Conservation (phyloP, 2,329 filamentous ascomycete species). For the Colletotrichum euphorbiae region DNA sequence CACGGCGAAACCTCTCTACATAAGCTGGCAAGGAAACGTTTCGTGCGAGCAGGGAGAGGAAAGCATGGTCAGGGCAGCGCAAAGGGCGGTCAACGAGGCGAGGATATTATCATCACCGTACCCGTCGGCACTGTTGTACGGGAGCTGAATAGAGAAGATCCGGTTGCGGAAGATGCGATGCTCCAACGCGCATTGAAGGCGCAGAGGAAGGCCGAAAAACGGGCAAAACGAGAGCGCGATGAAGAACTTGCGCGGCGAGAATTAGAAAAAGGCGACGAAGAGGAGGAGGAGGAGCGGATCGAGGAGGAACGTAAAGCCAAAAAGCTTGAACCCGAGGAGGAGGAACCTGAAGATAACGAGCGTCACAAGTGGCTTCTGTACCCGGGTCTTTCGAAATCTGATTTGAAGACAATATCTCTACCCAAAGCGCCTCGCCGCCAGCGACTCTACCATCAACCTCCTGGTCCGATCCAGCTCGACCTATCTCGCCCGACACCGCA, state of each 20-base stretch:
- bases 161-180: conserved; percentile 73
- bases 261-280: conserved; percentile 30
- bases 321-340: conserved; percentile 42
- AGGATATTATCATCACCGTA: conserved; percentile 89
- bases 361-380: conserved; percentile 88
- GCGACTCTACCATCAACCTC: conserved; percentile 73
- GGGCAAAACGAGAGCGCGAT: conserved; percentile 23
- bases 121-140: conserved; percentile 92
- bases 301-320: conserved; percentile 17
- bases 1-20: conserved; percentile 92
- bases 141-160: conserved; percentile 84
- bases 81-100: conserved; percentile 81
- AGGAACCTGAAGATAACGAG: conserved; percentile 56
- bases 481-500: conserved; percentile 81
- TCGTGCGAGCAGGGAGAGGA: conserved; percentile 80
- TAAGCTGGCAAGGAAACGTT: conserved; percentile 83
- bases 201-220: conserved; percentile 33
- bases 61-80: conserved; percentile 81
- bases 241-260: conserved; percentile 36
- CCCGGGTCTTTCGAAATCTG: conserved; percentile 78
- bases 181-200: conserved; percentile 40
- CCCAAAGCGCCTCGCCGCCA: conserved; percentile 65
- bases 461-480: conserved; percentile 78
- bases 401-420: conserved; percentile 67
- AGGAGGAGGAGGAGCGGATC: conserved; percentile 27